phyloP scores from a whole-genome alignment of 2,329 filamentous ascomycete genomes.

The Exserohilum turcica region DNA sequence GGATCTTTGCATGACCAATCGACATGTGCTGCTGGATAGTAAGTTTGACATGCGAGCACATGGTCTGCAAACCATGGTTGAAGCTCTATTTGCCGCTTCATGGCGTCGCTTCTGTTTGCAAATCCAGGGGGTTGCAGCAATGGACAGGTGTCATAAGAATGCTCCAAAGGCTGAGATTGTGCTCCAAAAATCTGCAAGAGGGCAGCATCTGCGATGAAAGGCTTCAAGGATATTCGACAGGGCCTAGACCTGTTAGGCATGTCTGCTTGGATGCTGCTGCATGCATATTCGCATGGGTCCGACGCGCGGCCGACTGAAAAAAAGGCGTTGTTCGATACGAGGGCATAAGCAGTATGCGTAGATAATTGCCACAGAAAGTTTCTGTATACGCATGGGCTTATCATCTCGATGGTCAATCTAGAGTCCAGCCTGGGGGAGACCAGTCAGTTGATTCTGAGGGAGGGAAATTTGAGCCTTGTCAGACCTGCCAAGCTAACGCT shows the following conservation, averaged over 20 bases:
- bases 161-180: neutral
- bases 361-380: constrained; percentile 7
- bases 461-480: constrained; percentile 17
- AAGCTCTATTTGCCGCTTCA: too few relatives aligned
- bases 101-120: neutral
- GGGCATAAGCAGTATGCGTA: constrained; percentile 1
- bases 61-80: too few relatives aligned
- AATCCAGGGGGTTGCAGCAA: neutral
- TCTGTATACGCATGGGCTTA: neutral
- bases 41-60: too few relatives aligned
- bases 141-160: neutral
- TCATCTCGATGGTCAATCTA: constrained; percentile 2
- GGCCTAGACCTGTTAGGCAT: neutral
- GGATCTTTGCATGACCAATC: too few relatives aligned
- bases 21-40: too few relatives aligned
- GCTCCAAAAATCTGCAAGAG: neutral
- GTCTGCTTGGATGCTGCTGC: neutral
- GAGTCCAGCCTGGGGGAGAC: constrained; percentile 1
- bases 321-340: constrained; percentile 1
- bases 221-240: neutral
- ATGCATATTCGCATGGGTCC: constrained; percentile 2
- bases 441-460: constrained; percentile 10
- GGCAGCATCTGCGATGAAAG: neutral
- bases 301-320: constrained; percentile 1
- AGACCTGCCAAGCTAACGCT: constrained; percentile 20